Base-by-base conservation (phyloP, 2,329 filamentous ascomycete species). In the Amylocarpus encephaloides region DNA sequence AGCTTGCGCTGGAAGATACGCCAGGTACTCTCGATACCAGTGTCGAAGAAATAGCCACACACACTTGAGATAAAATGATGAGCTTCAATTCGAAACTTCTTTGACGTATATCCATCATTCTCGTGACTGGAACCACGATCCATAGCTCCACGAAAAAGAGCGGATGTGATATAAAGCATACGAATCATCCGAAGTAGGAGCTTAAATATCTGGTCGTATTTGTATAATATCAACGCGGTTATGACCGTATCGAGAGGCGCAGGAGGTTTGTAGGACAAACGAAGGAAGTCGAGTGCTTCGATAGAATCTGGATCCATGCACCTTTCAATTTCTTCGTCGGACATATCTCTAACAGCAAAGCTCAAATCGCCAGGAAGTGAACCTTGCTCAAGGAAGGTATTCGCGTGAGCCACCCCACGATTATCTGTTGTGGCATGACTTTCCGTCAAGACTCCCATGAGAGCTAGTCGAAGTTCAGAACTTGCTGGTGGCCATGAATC, bases 401-500 rank as follows among this genome's bases (percentile, higher is more conserved):
- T 40, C 53, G 58, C 35, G 62, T 67, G 33, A 62, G 66, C 57
- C 61, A 50, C 56, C 42, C 57, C 36, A 9, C 47, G 43, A 5
- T 46, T 38, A 12, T 55, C 51, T 12, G 57, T 52, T 38, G 64
- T 61, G 22, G 70, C 68, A 59, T 89, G 88, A 56, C 82, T 88
- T 56, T 96, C 91, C 1, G 79, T 77, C 6, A 97, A 71, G 1
- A 97, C 78, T 0, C 89, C 90, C 78, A 91, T 94, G 15, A 98
- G 74, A 0, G 88, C 88, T 5, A 97, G 75, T 9, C 90, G 82
- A n/a, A 98, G 71, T 66, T 97, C 93, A 0, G 91, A 96, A 66
- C 88, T 94, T 19, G 90, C 90, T 4, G 93, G 93, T 22, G 93
- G 93, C 93, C 93, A 97, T 30, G 77, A 88, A 49, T 88, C 82